phyloP scores from a whole-genome alignment of 257 asterid genomes.

The Solanum tarapatanum region DNA sequence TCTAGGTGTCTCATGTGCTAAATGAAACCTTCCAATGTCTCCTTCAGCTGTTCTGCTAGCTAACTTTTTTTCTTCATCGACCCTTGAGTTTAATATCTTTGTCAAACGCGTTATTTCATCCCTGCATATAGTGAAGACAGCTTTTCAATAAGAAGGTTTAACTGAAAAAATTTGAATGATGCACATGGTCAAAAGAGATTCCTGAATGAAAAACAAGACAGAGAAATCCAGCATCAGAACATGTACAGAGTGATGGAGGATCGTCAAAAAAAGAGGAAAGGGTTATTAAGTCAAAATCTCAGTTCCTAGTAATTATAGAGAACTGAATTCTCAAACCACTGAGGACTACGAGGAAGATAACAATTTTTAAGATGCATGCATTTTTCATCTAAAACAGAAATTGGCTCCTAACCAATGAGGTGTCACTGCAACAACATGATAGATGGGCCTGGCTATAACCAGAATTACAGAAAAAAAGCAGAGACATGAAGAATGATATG shows the following conservation, averaged over 20 bases:
- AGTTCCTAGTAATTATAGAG: background rate
- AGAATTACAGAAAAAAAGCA: background rate
- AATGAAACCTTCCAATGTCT: conserved; percentile 19
- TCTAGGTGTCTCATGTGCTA: conserved; percentile 26
- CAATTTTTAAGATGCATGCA: background rate
- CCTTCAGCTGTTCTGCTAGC: conserved; percentile 18
- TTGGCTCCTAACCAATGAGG: background rate
- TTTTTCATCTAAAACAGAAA: background rate
- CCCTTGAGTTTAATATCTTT: conserved; percentile 50
- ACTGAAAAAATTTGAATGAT: background rate
- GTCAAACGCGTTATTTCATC: conserved; percentile 56
- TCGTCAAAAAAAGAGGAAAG: background rate
- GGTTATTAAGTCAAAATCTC: background rate
- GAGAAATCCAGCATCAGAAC: background rate
- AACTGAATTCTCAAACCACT: background rate
- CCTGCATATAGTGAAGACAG: conserved; percentile 29
- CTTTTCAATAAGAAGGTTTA: background rate
- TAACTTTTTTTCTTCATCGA: conserved; percentile 23
- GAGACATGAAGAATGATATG: conserved; percentile 3
- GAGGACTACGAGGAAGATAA: background rate
- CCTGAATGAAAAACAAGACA: background rate
- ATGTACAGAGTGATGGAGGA: background rate
- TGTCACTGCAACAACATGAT: background rate
- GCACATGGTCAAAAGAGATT: background rate
- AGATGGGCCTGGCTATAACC: background rate